phyloP scores from a whole-genome alignment of 495 filamentous ascomycete genomes.

The Aspergillus taichungensis region DNA sequence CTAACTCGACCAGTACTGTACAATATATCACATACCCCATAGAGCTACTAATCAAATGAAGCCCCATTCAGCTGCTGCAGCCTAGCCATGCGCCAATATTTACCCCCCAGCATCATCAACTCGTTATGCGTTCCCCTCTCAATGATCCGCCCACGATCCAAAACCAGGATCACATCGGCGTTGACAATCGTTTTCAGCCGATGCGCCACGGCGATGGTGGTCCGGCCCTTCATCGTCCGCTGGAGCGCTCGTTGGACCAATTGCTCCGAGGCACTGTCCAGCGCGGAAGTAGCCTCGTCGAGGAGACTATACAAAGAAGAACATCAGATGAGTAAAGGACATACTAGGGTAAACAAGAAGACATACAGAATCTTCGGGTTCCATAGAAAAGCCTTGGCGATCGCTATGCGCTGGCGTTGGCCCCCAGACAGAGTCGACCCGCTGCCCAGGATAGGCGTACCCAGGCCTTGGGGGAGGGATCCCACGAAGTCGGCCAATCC shows the following conservation, averaged over 20 bases:
- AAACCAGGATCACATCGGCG: constrained; percentile 35
- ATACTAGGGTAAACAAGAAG: too few relatives aligned
- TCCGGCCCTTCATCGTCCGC: constrained; percentile 20
- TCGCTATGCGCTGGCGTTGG: constrained; percentile 37
- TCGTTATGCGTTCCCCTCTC: constrained; percentile 31
- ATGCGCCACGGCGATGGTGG: constrained; percentile 38
- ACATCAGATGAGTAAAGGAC: too few relatives aligned
- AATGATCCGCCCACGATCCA: constrained; percentile 22
- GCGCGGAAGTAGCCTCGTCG: constrained; percentile 48
- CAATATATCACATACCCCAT: constrained; percentile 9
- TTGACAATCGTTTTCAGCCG: constrained; percentile 32
- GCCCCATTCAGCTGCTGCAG: constrained; percentile 7
- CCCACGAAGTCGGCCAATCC: constrained; percentile 2
- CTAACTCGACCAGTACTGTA: too few relatives aligned
- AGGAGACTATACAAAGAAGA: constrained; percentile 19
- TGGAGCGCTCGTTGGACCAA: constrained; percentile 58
- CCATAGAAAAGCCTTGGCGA: constrained; percentile 37
- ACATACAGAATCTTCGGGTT: constrained; percentile 26
- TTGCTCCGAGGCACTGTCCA: constrained; percentile 54
- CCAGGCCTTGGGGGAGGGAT: constrained; percentile 5
- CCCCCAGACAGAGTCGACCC: constrained; percentile 21
- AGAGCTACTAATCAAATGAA: too few relatives aligned
- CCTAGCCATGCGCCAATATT: constrained; percentile 28
- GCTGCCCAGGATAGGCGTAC: neutral
- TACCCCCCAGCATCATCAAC: constrained; percentile 25